These are phyloP conservation scores for Ophiostoma sp. DNA, from an alignment of 2,329 filamentous ascomycete genomes.

Conservation along the genomic window DNA sequence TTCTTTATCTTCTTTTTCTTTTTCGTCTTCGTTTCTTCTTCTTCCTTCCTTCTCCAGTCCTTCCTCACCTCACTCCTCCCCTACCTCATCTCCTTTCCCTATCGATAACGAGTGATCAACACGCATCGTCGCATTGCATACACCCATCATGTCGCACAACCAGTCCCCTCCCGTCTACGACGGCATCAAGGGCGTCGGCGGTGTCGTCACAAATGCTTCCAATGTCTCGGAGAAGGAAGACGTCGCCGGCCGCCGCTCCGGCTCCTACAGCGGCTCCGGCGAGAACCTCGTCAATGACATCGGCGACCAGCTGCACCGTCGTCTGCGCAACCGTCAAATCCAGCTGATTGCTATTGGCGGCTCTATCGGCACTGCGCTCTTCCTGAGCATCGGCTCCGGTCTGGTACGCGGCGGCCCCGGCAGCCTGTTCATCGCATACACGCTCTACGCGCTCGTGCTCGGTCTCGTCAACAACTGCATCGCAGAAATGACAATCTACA, in stretches of 20 bases:
- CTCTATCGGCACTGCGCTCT: conserved; percentile 53
- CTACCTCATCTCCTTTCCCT: not conserved
- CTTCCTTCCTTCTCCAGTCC: not conserved
- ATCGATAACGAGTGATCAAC: not conserved
- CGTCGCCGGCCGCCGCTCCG: not conserved
- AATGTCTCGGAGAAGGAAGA: conserved; percentile 7
- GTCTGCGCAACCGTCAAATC: conserved; percentile 50
- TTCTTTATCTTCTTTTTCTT: too few species aligned
- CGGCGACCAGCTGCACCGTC: conserved; percentile 38
- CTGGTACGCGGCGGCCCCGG: conserved; percentile 29
- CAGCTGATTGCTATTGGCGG: conserved; percentile 56
- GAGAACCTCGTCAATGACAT: conserved; percentile 33
- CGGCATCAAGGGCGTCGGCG: not conserved
- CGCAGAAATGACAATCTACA: conserved; percentile 59
- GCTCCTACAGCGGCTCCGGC: conserved; percentile 15
- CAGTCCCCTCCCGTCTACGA: not conserved
- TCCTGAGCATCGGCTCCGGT: conserved; percentile 57
- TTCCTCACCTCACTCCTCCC: not conserved
- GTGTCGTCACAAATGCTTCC: not conserved
- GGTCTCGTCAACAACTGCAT: conserved; percentile 60
- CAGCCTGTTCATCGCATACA: conserved; percentile 52
- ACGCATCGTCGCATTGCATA: not conserved
- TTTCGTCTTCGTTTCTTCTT: conserved; percentile 1
- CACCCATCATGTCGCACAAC: conserved; percentile 8
- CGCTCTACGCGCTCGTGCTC: conserved; percentile 50